phyloP scores from a whole-genome alignment of 23 red algal species.

The Chondrus crispus region DNA sequence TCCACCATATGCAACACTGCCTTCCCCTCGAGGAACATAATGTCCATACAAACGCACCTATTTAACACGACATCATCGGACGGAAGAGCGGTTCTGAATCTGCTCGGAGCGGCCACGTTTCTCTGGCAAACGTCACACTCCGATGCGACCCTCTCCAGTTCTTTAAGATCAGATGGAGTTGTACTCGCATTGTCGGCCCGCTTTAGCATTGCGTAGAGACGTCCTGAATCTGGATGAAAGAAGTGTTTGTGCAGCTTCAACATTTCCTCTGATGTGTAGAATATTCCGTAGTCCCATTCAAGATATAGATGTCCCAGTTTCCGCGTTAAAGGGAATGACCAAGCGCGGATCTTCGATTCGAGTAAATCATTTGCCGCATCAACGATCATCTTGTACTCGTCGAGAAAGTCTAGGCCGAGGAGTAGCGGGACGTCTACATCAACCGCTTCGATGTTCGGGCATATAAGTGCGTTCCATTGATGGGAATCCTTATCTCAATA shows the following conservation, averaged over 20 bases:
- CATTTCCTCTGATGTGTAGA: neutral
- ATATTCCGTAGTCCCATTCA: neutral
- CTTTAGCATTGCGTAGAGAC: neutral
- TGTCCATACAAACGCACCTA: neutral
- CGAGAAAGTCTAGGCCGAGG: neutral
- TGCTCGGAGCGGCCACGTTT: neutral
- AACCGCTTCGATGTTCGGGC: neutral
- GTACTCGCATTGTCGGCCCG: neutral
- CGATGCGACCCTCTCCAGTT: neutral
- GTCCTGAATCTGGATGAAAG: neutral
- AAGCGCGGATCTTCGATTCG: neutral
- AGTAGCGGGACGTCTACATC: slow-evolving; percentile 16
- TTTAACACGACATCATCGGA: slow-evolving; percentile 13
- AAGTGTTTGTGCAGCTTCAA: neutral
- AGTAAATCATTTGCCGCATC: neutral
- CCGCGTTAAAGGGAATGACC: neutral
- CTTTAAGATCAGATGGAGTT: neutral
- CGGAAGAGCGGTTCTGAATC: neutral
- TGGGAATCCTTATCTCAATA: neutral
- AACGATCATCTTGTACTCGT: neutral
- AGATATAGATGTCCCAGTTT: slow-evolving; percentile 25
- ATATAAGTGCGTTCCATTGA: neutral
- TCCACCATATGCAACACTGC: neutral
- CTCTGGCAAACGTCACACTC: slow-evolving; percentile 2
- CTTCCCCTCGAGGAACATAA: neutral